Conservation (phyloP, 2,329 filamentous ascomycete species). For the Colletotrichum gloeosporioides region DNA sequence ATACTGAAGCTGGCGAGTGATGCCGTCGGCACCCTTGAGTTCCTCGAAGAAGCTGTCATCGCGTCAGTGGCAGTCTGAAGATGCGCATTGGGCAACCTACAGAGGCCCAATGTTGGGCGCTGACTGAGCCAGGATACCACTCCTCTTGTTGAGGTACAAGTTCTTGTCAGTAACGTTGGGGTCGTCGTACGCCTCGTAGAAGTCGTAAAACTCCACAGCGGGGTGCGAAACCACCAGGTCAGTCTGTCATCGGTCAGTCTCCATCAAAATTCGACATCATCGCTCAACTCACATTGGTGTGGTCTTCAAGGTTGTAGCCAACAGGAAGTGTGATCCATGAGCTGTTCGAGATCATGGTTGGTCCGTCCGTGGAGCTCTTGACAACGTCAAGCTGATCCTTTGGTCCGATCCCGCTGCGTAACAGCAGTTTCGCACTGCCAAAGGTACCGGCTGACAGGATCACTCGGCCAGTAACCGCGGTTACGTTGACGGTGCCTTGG, state of each 20-base stretch:
- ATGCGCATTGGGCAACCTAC: slow-evolving; percentile 29
- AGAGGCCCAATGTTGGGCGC: slow-evolving; percentile 70
- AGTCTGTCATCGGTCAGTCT: slow-evolving; percentile 36
- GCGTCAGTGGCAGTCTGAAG: neutral
- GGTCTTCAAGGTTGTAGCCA: slow-evolving; percentile 64
- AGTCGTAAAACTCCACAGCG: slow-evolving; percentile 64
- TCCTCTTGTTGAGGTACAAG: slow-evolving; percentile 52
- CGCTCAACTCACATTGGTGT: slow-evolving; percentile 45
- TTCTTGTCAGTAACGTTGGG: slow-evolving; percentile 48
- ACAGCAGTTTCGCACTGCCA: slow-evolving; percentile 71
- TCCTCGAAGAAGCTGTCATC: slow-evolving; percentile 57
- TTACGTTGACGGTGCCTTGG: slow-evolving; percentile 65
- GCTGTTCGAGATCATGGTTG: slow-evolving; percentile 53
- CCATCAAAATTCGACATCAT: fast-evolving
- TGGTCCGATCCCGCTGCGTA: slow-evolving; percentile 72
- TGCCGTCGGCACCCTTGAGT: slow-evolving; percentile 61
- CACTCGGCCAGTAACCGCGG: slow-evolving; percentile 65
- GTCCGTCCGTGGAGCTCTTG: slow-evolving; percentile 52
- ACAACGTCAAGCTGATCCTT: slow-evolving; percentile 62
- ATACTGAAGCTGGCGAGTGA: slow-evolving; percentile 69
- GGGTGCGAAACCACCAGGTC: slow-evolving; percentile 51
- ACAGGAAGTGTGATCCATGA: slow-evolving; percentile 65
- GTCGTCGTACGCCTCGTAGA: slow-evolving; percentile 63
- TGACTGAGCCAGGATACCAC: slow-evolving; percentile 67
- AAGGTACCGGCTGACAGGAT: slow-evolving; percentile 73